Conservation (phyloP, 495 filamentous ascomycete genomes). For the Hyaloscypha hepaticicola region DNA sequence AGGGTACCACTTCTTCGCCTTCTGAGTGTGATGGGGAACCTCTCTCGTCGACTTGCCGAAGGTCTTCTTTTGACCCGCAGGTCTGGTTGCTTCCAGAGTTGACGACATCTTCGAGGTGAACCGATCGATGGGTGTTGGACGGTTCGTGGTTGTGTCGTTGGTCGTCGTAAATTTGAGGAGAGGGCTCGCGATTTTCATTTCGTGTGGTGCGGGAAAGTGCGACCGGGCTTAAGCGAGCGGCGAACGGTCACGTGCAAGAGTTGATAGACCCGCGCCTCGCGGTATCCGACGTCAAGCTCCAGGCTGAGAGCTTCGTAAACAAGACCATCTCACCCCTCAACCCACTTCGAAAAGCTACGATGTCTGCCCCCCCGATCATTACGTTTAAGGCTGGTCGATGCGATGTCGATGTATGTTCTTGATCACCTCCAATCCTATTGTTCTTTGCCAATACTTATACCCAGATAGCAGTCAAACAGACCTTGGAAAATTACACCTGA, state of each 20-base stretch:
- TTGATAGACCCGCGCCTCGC: conserved; percentile 1
- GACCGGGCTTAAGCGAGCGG: not conserved
- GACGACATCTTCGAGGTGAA: conserved; percentile 63
- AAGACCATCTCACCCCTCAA: not conserved
- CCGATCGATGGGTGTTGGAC: conserved; percentile 25
- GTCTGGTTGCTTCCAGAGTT: conserved; percentile 31
- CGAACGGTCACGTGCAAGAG: not conserved
- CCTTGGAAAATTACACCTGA: conserved; percentile 67
- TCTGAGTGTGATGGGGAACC: conserved; percentile 78
- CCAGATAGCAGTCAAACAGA: conserved; percentile 58
- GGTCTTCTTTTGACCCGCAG: conserved; percentile 75
- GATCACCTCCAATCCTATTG: not conserved
- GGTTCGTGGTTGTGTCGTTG: conserved; percentile 31
- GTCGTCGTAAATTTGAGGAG: conserved; percentile 22
- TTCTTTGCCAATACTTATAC: conserved; percentile 32
- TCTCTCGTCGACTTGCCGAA: conserved; percentile 96
- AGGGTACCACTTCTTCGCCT: conserved; percentile 99
- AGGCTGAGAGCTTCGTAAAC: conserved; percentile 25
- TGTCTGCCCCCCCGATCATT: conserved; percentile 84
- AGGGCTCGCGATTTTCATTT: conserved; percentile 17
- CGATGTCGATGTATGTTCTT: conserved; percentile 65
- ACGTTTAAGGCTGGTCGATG: conserved; percentile 97
- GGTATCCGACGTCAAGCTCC: conserved; percentile 5
- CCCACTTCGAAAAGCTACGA: conserved; percentile 35
- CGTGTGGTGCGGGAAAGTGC: conserved; percentile 12